phyloP scores from a whole-genome alignment of 78 protist genomes.

The Dictyostelium intermedium region DNA sequence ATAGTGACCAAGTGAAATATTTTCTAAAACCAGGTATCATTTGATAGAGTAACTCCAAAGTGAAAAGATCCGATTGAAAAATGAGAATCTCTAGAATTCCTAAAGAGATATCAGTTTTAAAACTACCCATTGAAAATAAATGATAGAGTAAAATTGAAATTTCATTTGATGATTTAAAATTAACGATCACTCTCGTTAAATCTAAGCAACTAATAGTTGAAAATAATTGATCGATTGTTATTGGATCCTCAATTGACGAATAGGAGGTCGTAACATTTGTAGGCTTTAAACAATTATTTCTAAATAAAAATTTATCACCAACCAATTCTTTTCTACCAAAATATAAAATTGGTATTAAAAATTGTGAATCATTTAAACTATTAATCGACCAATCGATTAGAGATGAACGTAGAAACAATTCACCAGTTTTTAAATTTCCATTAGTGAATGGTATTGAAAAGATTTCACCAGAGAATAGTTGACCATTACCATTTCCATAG shows the following conservation, averaged over 20 bases:
- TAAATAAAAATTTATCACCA: not conserved
- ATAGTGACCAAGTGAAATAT: not conserved
- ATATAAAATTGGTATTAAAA: not conserved
- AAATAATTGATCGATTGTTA: not conserved
- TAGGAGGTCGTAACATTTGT: not conserved
- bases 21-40: conserved; percentile 1
- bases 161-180: not conserved
- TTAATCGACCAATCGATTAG: not conserved
- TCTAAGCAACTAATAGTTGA: not conserved
- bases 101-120: not conserved
- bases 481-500: not conserved
- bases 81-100: not conserved
- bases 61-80: not conserved
- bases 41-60: not conserved
- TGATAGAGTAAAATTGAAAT: not conserved
- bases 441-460: not conserved
- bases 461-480: not conserved
- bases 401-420: not conserved
- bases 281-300: not conserved
- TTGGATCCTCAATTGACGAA: not conserved
- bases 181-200: not conserved
- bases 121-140: not conserved
- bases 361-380: not conserved
- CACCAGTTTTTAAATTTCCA: not conserved
- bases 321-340: not conserved